These are phyloP conservation scores for Stephania cephalantha DNA, from an alignment of 164 flowering plant species.

Conservation along the genomic window DNA sequence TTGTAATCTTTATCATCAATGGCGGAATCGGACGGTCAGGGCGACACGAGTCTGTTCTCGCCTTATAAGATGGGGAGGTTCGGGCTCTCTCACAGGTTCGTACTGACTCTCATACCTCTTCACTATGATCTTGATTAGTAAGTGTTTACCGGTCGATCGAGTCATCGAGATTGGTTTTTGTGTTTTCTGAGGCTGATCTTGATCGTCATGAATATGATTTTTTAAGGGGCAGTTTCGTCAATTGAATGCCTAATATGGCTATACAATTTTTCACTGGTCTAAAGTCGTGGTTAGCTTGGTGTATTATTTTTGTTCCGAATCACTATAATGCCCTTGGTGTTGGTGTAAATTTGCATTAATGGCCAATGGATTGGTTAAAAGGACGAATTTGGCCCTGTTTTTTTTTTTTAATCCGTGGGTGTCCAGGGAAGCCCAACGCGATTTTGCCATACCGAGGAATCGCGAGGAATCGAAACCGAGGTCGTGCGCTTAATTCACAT, in stretches of 20 bases:
- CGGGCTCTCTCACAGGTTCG: slow-evolving; percentile 78
- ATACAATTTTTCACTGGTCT: too few species aligned
- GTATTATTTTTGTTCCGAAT: background rate
- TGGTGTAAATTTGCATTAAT: background rate
- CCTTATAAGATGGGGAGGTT: slow-evolving; percentile 72
- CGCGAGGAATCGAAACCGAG: too few species aligned
- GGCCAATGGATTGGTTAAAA: too few species aligned
- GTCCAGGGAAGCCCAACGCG: too few species aligned
- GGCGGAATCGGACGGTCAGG: slow-evolving; percentile 29
- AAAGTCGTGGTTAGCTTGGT: background rate
- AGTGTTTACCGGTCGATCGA: background rate
- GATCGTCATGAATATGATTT: background rate
- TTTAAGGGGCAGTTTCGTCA: background rate
- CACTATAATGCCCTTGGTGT: background rate
- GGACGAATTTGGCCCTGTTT: background rate
- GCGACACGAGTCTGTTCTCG: slow-evolving; percentile 37
- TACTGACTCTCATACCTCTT: background rate
- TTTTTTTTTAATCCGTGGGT: too few species aligned
- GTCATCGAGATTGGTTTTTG: background rate
- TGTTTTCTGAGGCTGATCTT: background rate
- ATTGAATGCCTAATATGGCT: background rate
- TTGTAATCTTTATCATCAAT: slow-evolving; percentile 12
- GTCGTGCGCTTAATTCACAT: too few species aligned
- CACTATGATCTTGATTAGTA: too few species aligned
- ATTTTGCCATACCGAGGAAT: too few species aligned